Conservation (phyloP, 164 flowering plant species). For the Annona squamosa region DNA sequence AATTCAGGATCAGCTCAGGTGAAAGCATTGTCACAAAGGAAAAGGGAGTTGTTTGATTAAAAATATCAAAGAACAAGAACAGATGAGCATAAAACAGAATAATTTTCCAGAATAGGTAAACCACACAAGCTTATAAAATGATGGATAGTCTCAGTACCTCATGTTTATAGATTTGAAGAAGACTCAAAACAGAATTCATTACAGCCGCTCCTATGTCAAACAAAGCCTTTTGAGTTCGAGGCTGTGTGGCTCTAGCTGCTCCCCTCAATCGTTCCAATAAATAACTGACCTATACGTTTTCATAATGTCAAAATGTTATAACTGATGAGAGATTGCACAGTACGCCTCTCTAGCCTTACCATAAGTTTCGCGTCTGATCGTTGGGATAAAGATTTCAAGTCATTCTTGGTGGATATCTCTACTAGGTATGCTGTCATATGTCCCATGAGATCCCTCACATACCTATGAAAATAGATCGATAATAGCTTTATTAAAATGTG, state of each 20-base stretch:
- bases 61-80: neutral
- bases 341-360: constrained; percentile 32
- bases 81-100: neutral
- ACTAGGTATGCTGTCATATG: constrained; percentile 52
- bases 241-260: constrained; percentile 80
- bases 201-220: constrained; percentile 77
- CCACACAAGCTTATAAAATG: neutral
- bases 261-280: constrained; percentile 92
- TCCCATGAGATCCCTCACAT: constrained; percentile 63
- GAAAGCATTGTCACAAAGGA: neutral
- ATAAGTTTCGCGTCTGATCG: constrained; percentile 64
- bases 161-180: constrained; percentile 76
- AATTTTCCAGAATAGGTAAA: neutral
- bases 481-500: neutral
- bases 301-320: neutral
- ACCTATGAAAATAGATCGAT: constrained; percentile 33
- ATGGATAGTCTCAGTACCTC: constrained; percentile 47
- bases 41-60: neutral
- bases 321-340: neutral
- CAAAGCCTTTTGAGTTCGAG: constrained; percentile 76
- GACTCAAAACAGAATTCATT: constrained; percentile 50
- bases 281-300: constrained; percentile 56
- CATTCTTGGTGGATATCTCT: constrained; percentile 53
- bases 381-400: constrained; percentile 55
- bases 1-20: constrained; percentile 17